Conservation (phyloP, 225 moss, liverwort and hornwort genomes). For the Sphagnum contortum region DNA sequence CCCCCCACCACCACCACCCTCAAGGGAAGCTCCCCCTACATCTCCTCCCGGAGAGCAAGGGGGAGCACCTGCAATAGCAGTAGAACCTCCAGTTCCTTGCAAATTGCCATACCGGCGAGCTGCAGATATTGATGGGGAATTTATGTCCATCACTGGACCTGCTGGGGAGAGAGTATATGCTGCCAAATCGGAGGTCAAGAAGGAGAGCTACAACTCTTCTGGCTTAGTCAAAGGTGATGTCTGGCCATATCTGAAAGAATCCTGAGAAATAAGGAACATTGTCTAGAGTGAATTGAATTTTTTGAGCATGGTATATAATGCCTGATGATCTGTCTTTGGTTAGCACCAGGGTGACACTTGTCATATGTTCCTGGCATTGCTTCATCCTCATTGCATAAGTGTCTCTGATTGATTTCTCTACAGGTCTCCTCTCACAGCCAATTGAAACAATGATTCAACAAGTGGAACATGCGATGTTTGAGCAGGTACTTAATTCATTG, state of each 20-base stretch:
- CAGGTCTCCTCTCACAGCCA: conserved; percentile 73
- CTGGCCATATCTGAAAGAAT: neutral
- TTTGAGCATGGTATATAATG: no score
- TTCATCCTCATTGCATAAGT: no score
- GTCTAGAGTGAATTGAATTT: no score
- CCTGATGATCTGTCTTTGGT: no score
- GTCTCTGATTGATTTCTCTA: neutral
- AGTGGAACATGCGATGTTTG: conserved; percentile 53
- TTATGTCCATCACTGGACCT: conserved; percentile 37
- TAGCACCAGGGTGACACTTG: no score
- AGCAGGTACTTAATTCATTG: conserved; percentile 38
- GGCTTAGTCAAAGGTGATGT: conserved; percentile 22
- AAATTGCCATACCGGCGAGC: conserved; percentile 40
- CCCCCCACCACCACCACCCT: conserved; percentile 9
- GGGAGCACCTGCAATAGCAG: conserved; percentile 22
- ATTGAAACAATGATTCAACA: conserved; percentile 68
- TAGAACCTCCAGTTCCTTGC: conserved; percentile 17
- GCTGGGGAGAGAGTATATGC: conserved; percentile 61
- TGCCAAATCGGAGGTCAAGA: conserved; percentile 14
- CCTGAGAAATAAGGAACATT: neutral
- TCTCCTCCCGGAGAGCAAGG: conserved; percentile 33
- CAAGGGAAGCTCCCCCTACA: conserved; percentile 24
- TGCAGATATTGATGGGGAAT: conserved; percentile 49
- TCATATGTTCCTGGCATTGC: no score
- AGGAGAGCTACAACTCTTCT: conserved; percentile 13